Evolutionary conservation across 768 basidiomycete species (phyloP), one percentile per base, ranked within the genome.

Genomic region (Podaxis pistillaris): DNA sequence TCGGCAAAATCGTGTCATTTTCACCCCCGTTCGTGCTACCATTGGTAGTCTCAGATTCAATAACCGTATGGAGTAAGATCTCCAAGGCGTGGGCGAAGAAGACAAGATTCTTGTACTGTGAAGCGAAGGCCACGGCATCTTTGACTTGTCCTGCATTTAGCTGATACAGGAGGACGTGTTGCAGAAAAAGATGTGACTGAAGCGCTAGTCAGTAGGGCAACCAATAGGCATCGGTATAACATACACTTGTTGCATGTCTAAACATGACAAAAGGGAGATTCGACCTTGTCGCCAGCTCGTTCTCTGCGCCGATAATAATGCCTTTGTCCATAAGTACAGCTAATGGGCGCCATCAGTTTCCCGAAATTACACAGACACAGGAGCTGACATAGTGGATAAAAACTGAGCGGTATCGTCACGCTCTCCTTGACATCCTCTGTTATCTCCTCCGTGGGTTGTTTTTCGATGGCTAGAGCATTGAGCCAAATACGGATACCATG

Each of bases 281-380:
- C 26, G 81, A 76, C 58, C 92, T 83, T 15, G 88, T 81, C 2
- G 86, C 88, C 2, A 86, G 84, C 73, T 99, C 96, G 62, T 95
- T 86, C 66, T 98, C 96, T 28, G 91, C 93, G 7, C 96, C 96
- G 67, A 98, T 95, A 66, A 99, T 94, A 67, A 99, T 97, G 0
- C 96, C 96, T 71, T 98, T 99, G 74, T 98, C 96, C 95, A 98
- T 98, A 26, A 99, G 83, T 6, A 95, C 94, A 62, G 96, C 96
- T 98, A 68, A 37, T 19, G 46, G 12, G 58, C 36, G 40, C 64
- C 40, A 64, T 56, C 62, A 64, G 63, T 62, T 17, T 64, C 41
- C 47, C 11, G 15, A 30, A 37, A 12, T 41, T 12, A 54, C 26
- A 19, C 55, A 44, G 12, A 11, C 54, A 9, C 7, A 30, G 63